phyloP scores from a whole-genome alignment of 108 stramenopile genomes.

The Pseudonitzschia multiseries region DNA sequence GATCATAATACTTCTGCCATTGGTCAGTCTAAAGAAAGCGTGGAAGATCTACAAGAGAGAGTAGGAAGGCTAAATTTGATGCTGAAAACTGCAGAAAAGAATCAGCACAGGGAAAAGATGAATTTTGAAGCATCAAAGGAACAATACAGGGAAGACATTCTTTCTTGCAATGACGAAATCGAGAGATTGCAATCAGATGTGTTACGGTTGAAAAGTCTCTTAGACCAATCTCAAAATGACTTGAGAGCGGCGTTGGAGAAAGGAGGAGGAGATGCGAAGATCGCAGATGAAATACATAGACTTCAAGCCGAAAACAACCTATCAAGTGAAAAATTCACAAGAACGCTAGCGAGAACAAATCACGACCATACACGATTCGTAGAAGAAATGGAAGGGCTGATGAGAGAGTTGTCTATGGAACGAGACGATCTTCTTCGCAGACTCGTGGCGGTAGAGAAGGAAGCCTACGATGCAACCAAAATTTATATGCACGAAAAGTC shows the following conservation, averaged over 20 bases:
- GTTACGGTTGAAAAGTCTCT: background rate
- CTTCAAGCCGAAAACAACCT: background rate
- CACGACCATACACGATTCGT: background rate
- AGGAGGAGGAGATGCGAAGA: background rate
- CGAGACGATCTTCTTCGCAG: background rate
- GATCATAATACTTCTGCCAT: constrained; percentile 2
- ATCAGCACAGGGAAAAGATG: constrained; percentile 19
- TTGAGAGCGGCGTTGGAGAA: background rate
- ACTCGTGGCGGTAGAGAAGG: background rate
- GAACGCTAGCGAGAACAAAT: background rate
- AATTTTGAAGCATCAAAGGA: constrained; percentile 16
- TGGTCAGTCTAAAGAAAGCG: constrained; percentile 6
- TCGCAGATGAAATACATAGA: background rate
- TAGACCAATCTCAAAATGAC: constrained; percentile 9
- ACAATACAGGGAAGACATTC: background rate
- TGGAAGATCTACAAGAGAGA: constrained; percentile 10
- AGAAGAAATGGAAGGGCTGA: background rate
- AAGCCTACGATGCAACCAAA: background rate
- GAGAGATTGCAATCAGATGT: constrained; percentile 5
- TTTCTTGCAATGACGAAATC: background rate
- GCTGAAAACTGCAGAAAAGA: constrained; percentile 27
- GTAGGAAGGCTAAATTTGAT: constrained; percentile 21
- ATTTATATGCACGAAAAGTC: background rate
- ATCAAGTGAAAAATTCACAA: background rate
- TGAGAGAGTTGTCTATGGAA: background rate